These are phyloP conservation scores for Trypanosoma melophagium DNA, from an alignment of 208 protist species.

Conservation along the genomic window DNA sequence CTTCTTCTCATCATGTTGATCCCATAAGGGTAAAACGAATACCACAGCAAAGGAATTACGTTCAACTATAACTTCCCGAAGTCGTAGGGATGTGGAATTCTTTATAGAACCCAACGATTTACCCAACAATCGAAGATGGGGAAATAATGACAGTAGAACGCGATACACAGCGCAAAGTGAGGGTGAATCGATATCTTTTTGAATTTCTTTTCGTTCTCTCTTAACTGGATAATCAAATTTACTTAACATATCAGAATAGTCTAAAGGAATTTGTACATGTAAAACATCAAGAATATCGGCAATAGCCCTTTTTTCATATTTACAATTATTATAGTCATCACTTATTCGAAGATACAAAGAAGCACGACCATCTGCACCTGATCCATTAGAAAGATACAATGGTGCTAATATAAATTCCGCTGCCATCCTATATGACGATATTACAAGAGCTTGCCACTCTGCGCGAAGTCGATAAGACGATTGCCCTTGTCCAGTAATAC, in stretches of 20 bases:
- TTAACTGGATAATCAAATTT: neutral
- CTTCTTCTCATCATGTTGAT: neutral
- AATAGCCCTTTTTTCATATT: neutral
- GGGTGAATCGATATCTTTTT: neutral
- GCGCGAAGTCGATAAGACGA: conserved; percentile 9
- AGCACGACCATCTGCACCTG: neutral
- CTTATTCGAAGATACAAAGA: conserved; percentile 18
- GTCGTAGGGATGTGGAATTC: neutral
- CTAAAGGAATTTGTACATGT: neutral
- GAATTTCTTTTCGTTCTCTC: neutral
- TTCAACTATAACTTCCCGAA: conserved; percentile 26
- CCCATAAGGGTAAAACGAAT: neutral
- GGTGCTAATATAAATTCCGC: conserved; percentile 25
- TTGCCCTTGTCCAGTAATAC: neutral
- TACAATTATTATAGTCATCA: neutral
- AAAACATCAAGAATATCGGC: conserved; percentile 8
- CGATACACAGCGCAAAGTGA: neutral
- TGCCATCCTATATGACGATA: conserved; percentile 16
- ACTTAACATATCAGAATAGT: neutral
- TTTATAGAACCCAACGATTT: neutral
- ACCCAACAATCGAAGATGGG: neutral
- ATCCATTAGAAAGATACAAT: conserved; percentile 11
- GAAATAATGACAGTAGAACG: conserved; percentile 13
- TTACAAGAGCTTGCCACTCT: conserved; percentile 3
- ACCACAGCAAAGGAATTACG: conserved; percentile 14